phyloP scores from a whole-genome alignment of 2,329 filamentous ascomycete species.

The Rhinocladiella mackenziei region DNA sequence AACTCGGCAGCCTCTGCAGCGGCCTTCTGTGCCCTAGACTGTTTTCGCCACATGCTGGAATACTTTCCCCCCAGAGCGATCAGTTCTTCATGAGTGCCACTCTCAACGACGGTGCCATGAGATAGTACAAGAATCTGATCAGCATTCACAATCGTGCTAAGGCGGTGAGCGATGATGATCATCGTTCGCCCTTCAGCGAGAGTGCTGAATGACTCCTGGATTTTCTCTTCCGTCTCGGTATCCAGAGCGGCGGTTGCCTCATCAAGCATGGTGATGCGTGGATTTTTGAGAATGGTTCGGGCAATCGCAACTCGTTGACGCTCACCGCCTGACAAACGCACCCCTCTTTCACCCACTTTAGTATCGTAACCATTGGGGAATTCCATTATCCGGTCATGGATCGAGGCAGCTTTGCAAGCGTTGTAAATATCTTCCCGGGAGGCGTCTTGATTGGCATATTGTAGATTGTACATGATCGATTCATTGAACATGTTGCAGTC shows the following conservation, averaged over 20 bases:
- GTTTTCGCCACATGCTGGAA: conserved; percentile 82
- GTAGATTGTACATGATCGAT: conserved; percentile 88
- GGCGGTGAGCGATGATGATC: conserved; percentile 87
- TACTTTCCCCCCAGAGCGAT: conserved; percentile 69
- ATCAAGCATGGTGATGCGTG: conserved; percentile 85
- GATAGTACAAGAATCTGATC: conserved; percentile 80
- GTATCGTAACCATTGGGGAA: conserved; percentile 87
- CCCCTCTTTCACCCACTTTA: conserved; percentile 83
- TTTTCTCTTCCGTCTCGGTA: conserved; percentile 87
- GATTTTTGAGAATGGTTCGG: conserved; percentile 86
- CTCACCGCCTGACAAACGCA: conserved; percentile 83
- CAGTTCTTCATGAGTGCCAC: conserved; percentile 73
- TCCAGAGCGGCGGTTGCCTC: conserved; percentile 90
- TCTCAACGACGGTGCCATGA: conserved; percentile 71
- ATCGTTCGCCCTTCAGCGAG: conserved; percentile 84
- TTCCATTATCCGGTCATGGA: conserved; percentile 84
- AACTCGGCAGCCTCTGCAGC: conserved; percentile 55
- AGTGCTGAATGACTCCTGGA: conserved; percentile 77
- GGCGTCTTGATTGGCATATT: conserved; percentile 77
- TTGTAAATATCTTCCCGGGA: conserved; percentile 76
- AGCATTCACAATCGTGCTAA: conserved; percentile 80
- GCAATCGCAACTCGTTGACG: conserved; percentile 93
- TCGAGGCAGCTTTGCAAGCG: conserved; percentile 81
- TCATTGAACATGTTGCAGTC: conserved; percentile 96
- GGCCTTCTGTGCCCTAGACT: conserved; percentile 72